These are phyloP conservation scores for Hyphopichia burtonii DNA, from an alignment of 1,139 yeast species.

Conservation along the genomic window DNA sequence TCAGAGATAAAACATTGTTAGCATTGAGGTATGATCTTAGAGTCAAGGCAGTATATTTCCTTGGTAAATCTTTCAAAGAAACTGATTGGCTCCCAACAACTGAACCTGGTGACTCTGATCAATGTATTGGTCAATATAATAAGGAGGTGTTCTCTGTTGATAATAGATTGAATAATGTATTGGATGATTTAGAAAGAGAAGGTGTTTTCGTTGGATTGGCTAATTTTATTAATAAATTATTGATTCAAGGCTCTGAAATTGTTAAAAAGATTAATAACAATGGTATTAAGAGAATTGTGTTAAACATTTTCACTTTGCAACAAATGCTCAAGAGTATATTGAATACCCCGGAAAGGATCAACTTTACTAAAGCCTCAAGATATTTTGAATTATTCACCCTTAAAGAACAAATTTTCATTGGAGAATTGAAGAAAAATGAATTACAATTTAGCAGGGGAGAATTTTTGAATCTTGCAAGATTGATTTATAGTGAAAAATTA, in stretches of 20 bases:
- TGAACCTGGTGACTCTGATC: slow-evolving; percentile 66
- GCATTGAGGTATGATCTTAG: slow-evolving; percentile 67
- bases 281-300: slow-evolving; percentile 66
- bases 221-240: slow-evolving; percentile 52
- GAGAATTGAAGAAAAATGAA: slow-evolving; percentile 18
- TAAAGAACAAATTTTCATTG: slow-evolving; percentile 36
- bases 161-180: slow-evolving; percentile 32
- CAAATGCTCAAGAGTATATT: slow-evolving; percentile 70
- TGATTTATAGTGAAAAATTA: slow-evolving; percentile 46
- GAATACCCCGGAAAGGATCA: slow-evolving; percentile 55
- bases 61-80: slow-evolving; percentile 46
- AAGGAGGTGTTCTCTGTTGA: slow-evolving; percentile 55
- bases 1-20: slow-evolving; percentile 50
- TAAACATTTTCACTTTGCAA: slow-evolving; percentile 72
- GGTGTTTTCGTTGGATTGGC: slow-evolving; percentile 54
- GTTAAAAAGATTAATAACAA: slow-evolving; percentile 56
- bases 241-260: slow-evolving; percentile 59
- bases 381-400: slow-evolving; percentile 58
- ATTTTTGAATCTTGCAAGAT: slow-evolving; percentile 34
- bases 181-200: slow-evolving; percentile 28
- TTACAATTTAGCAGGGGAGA: slow-evolving; percentile 23
- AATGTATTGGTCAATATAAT: slow-evolving; percentile 58
- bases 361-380: slow-evolving; percentile 54
- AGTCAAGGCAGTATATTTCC: slow-evolving; percentile 58
- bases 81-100: slow-evolving; percentile 45